Evolutionary conservation across 176 grass and related monocot species (phyloP), one percentile per base, ranked within the genome.

Genomic region (Oryza nivara): DNA sequence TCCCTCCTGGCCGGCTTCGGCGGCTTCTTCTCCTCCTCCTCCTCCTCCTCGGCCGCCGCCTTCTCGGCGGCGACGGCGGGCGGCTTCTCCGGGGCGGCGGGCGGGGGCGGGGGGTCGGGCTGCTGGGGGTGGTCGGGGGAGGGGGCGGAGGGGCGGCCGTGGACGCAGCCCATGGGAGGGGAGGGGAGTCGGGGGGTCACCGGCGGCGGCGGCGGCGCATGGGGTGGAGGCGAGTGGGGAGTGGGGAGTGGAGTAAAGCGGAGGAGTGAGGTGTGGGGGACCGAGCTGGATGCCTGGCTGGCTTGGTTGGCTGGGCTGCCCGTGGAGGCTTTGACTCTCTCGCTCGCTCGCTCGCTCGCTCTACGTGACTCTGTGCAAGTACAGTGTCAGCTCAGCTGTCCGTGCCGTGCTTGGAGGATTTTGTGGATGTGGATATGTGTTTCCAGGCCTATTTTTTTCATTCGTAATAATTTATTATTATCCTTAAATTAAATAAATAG

Each of bases 161-260:
- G 90, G 75, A 92, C 90, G 88, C 93, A 95, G 81, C 93, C 93
- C 93, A 95, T 92, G 65, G 26, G 26, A 26, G 26, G 28, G 72
- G 60, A 95, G 90, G 54, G 72, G 60, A 72, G 34, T 44, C 45
- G 79, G 83, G 83, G 34, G 84, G 84, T 90, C 84, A 90, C 88
- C 84, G 74, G 68, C 75, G 79, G 81, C 58, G 79, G 68, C 68
- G 52, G 87, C 80, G 65, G 82, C 88, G 74, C 88, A 85, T 85
- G 60, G 47, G 46, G 45, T 45, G 2, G 77, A 40, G 6, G 38
- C 6, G 38, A 61, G 28, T 30, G 26, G 28, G 51, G 51, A 15
- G 51, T 20, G 52, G 5, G 5, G 43, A 44, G 43, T 19, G 34
- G 34, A 71, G 74, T 85, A 75, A 61, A 79, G 75, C 47, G 67